Evolutionary conservation across 2,329 filamentous ascomycete species (phyloP).

Genomic region (Ambrosiella cleistominuta): DNA sequence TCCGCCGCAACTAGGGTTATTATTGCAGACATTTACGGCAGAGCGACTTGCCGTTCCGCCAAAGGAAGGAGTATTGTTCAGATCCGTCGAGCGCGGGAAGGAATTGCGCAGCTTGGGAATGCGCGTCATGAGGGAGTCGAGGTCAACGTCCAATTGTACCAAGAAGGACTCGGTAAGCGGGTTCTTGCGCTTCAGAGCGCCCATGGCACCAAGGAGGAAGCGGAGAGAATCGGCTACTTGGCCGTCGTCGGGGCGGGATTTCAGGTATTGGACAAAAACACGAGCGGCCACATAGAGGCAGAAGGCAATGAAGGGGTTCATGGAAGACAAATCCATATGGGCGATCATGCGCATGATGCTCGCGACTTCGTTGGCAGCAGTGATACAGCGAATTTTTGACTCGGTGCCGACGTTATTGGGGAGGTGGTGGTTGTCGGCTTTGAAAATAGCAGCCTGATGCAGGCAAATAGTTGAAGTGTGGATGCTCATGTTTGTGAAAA

Average conservation of each 20-base stretch:
- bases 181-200: constrained; percentile 71
- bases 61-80: background rate
- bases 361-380: constrained; percentile 82
- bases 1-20: constrained; percentile 16
- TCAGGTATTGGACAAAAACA: constrained; percentile 93
- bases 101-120: constrained; percentile 39
- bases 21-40: background rate
- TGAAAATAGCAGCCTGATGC: constrained; percentile 97
- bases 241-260: constrained; percentile 72
- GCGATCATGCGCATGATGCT: constrained; percentile 92
- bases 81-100: constrained; percentile 35
- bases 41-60: background rate
- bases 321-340: constrained; percentile 74
- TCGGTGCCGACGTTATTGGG: constrained; percentile 64
- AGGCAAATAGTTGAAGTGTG: constrained; percentile 92
- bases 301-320: constrained; percentile 92
- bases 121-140: constrained; percentile 52
- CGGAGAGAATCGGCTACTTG: constrained; percentile 66
- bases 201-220: constrained; percentile 81
- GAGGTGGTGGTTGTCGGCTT: constrained; percentile 75
- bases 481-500: constrained; percentile 93
- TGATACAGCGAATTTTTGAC: constrained; percentile 83
- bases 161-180: constrained; percentile 89
- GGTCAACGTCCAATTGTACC: constrained; percentile 79
- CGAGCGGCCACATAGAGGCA: constrained; percentile 90